A percentile compares a stretch with the other conserved stretches of the same genome.
Conservation (phyloP, 2,329 filamentous ascomycete species). For the Aspergillus flavus region DNA sequence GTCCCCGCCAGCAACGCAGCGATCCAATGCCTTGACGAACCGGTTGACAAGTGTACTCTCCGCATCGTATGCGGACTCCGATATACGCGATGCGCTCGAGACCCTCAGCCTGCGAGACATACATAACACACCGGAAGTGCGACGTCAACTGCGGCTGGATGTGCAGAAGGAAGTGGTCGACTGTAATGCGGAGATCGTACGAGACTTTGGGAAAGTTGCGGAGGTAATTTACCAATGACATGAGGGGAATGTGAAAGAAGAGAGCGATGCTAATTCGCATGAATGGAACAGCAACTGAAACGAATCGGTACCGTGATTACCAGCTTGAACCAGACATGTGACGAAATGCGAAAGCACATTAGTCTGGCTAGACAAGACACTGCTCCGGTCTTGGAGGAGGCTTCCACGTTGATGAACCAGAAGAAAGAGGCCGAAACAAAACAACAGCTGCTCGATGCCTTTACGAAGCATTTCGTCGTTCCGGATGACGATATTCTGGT, state of each 20-base stretch:
- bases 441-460: constrained; percentile 74
- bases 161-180: constrained; percentile 91
- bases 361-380: constrained; percentile 74
- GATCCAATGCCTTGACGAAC: constrained; percentile 70
- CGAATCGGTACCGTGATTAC: constrained; percentile 79
- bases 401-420: constrained; percentile 71
- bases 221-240: constrained; percentile 60
- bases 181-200: constrained; percentile 85
- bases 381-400: constrained; percentile 73
- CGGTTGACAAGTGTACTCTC: constrained; percentile 86
- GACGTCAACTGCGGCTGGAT: constrained; percentile 77
- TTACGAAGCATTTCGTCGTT: constrained; percentile 81
- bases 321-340: constrained; percentile 76
- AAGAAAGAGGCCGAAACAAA: constrained; percentile 76
- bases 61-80: constrained; percentile 86
- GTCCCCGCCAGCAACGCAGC: constrained; percentile 35
- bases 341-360: constrained; percentile 78
- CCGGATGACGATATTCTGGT: constrained; percentile 76
- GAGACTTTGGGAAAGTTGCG: constrained; percentile 85
- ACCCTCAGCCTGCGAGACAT: constrained; percentile 74
- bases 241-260: background rate
- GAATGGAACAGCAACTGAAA: constrained; percentile 70
- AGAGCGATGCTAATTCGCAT: constrained; percentile 11
- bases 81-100: constrained; percentile 81
- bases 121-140: constrained; percentile 74